Evolutionary conservation across 2,329 filamentous ascomycete genomes (phyloP).

Genomic region (Colletotrichum aenigma): DNA sequence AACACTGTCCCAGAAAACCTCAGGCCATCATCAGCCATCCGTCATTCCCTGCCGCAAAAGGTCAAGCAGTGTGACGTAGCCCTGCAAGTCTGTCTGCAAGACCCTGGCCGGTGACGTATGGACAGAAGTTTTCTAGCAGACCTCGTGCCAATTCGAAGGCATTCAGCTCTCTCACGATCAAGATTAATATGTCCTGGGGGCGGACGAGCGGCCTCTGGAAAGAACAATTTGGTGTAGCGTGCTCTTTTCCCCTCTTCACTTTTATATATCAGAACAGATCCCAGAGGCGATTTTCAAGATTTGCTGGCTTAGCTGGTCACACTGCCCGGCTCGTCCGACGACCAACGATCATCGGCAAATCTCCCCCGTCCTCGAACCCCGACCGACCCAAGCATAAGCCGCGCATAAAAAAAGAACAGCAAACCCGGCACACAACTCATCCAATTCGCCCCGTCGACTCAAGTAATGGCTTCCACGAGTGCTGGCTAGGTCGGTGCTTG

Average conservation of each 20-base stretch:
- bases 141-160: neutral
- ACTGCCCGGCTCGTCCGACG: neutral
- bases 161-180: neutral
- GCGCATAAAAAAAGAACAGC: neutral
- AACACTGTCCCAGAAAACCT: neutral
- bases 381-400: neutral
- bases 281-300: neutral
- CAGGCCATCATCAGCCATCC: neutral
- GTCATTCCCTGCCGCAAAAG: neutral
- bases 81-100: neutral
- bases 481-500: neutral
- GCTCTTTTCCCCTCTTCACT: neutral
- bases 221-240: accelerated
- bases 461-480: neutral
- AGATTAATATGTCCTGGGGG: neutral
- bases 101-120: neutral
- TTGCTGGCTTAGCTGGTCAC: too few relatives aligned
- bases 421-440: neutral
- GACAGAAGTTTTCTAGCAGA: neutral
- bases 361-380: neutral
- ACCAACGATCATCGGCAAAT: neutral
- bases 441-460: neutral
- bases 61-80: neutral
- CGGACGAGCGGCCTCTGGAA: neutral
- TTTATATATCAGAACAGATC: neutral